Base-by-base conservation (phyloP, 1,284 basidiomycete species). In the Coriolopsis trogii region DNA sequence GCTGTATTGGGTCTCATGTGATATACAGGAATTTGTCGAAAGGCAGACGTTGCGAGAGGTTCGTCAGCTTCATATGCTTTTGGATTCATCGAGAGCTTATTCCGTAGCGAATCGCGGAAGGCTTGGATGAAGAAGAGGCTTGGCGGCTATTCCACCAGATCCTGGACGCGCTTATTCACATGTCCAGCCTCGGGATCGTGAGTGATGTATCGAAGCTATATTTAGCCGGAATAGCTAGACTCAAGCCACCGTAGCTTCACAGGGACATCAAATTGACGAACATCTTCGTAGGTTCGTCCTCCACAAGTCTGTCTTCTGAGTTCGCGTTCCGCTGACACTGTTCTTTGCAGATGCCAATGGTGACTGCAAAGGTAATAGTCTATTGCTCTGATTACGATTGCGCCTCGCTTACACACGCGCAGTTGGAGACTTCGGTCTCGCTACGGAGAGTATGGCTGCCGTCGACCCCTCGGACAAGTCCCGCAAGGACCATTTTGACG, bases 361-460 rank as follows among this genome's bases (percentile, higher is more conserved):
- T 6, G 92, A 97, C 61, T 88, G 91, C 76, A 88, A 97, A 91
- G 81, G 90, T 83, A 55, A 49, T 65, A 41, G 20, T 15, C 12
- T n/a, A 4, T 3, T 0, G 26, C n/a, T 12, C 23, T 12, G 25
- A 6, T 18, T n/a, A 39, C 36, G 9, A 16, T 10, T 34, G 20
- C n/a, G n/a, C n/a, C n/a, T 34, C 18, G 26, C 29, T 48, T 10
- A 18, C 25, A 37, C 40, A 25, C 13, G 47, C 44, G 7, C 43
- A 78, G 85, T 98, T 41, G 95, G 95, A 21, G 95, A 98, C 70
- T 98, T 98, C 66, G 95, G 95, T 29, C 77, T 98, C 15, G 92
- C 89, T 1, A 94, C 93, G 0, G 91, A 91, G 1, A 91, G 89
- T 67, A 74, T 92, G 28, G 85, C 85, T 3, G 84, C 85, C 24